phyloP scores from a whole-genome alignment of 129 eudicot genomes.

The Heracleum sosnowskyi region DNA sequence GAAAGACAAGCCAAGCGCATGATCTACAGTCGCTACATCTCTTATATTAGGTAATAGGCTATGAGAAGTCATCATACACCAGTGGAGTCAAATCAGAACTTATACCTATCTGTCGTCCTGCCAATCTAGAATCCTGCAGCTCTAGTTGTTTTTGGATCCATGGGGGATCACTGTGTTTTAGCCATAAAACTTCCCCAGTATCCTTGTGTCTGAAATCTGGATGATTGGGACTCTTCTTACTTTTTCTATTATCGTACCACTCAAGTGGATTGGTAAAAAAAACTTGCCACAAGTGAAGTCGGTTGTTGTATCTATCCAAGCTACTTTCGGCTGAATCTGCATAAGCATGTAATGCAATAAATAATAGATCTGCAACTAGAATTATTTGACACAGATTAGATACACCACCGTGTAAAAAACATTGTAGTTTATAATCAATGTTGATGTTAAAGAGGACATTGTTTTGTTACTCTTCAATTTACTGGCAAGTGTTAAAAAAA shows the following conservation, averaged over 20 bases:
- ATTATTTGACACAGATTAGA: neutral
- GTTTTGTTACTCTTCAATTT: neutral
- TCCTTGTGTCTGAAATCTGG: constrained; percentile 70
- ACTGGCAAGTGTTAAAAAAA: neutral
- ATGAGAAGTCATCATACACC: constrained; percentile 22
- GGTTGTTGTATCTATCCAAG: constrained; percentile 29
- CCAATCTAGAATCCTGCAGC: constrained; percentile 44
- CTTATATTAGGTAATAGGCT: neutral
- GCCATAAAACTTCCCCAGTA: constrained; percentile 72
- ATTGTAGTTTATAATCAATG: neutral
- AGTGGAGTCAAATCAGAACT: constrained; percentile 12
- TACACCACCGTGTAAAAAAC: neutral
- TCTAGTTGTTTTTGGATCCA: constrained; percentile 66
- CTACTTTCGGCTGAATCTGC: constrained; percentile 32
- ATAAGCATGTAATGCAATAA: neutral
- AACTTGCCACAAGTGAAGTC: constrained; percentile 71
- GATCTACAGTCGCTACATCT: neutral
- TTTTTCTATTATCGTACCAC: constrained; percentile 61
- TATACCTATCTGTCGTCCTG: constrained; percentile 9
- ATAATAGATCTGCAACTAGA: neutral
- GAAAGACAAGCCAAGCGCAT: neutral
- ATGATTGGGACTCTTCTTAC: constrained; percentile 30
- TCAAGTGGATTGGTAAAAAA: constrained; percentile 65
- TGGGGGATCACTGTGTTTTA: constrained; percentile 49
- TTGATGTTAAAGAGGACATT: neutral